Evolutionary conservation across 2,329 filamentous ascomycete genomes (phyloP), one percentile per base, ranked within the genome.

Genomic region (Paraphaeosphaeria minitans): DNA sequence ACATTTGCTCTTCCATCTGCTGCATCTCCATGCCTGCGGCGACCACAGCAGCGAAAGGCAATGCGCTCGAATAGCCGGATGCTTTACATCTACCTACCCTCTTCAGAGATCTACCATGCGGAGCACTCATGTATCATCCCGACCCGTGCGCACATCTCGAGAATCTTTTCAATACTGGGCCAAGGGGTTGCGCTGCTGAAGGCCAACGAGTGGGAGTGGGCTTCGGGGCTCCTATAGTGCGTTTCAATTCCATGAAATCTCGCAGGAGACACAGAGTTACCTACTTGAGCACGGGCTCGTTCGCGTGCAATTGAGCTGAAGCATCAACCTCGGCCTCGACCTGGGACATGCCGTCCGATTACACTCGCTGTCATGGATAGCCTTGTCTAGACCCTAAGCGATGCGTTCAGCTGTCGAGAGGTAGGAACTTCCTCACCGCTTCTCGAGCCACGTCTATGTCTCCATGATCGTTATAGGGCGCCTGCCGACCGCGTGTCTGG

Each of bases 371-470:
- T 31, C 50, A 53, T 53, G 50, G 50, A 19, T 43, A 53, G 24
- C 50, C 50, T 31, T 43, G 50, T 43, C 22, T 8, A 9, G 50
- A 22, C 24, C 21, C 50, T 43, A 53, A 53, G 50, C 37, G 50
- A 53, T 22, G 50, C n/a, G 37, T 37, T 53, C 50, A 43, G 37
- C 50, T 43, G 37, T 53, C 50, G 42, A 37, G 14, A 43, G 33
- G 3, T 53, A 24, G 41, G 31, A 19, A 31, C 50, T 14, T 33
- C 22, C 37, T 42, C 50, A 53, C 50, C 50, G 50, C 50, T 53
- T 53, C 50, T 53, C 37, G 27, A 33, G 12, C 7, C 33, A 2
- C 14, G 37, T 27, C 10, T 51, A 8, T 33, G 10, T 27, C 14
- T 51, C 13, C 29, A 10, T 14, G 13, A 10, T 39, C 29, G 12